Percentiles rank a stretch among this genome's conserved stretches.
Evolutionary conservation across 805 yeast species (phyloP).

Genomic region (Teunomyces atbi): DNA sequence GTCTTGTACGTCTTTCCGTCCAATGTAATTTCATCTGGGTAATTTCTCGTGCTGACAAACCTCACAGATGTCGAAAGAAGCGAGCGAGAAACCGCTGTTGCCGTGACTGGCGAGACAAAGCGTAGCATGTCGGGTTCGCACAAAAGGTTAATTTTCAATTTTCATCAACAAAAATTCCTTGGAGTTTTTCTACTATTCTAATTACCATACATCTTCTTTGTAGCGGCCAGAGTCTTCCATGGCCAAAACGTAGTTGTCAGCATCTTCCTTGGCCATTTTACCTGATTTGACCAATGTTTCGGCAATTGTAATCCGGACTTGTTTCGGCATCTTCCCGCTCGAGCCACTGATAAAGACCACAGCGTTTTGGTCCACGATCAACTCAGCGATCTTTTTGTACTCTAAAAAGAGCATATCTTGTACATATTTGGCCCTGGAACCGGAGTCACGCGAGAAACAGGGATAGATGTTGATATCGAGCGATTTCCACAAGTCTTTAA

Average conservation of each 20-base stretch:
- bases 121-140: not conserved
- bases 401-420: slow-evolving; percentile 67
- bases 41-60: slow-evolving; percentile 5
- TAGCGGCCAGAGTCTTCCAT: slow-evolving; percentile 69
- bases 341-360: slow-evolving; percentile 85
- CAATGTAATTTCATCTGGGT: slow-evolving; percentile 35
- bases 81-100: not conserved
- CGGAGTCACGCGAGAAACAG: slow-evolving; percentile 50
- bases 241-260: slow-evolving; percentile 48
- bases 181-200: not conserved
- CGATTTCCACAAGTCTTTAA: slow-evolving; percentile 51
- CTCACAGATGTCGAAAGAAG: not conserved
- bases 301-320: slow-evolving; percentile 76
- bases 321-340: slow-evolving; percentile 90
- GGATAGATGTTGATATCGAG: slow-evolving; percentile 39
- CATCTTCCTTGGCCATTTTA: slow-evolving; percentile 40
- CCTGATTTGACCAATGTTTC: slow-evolving; percentile 54
- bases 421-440: slow-evolving; percentile 54
- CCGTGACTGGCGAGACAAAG: not conserved
- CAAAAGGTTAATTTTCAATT: not conserved
- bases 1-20: slow-evolving; percentile 52
- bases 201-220: slow-evolving; percentile 85
- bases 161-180: not conserved
- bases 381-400: slow-evolving; percentile 46
- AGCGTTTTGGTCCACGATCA: slow-evolving; percentile 56